Evolutionary conservation across 495 filamentous ascomycete genomes (phyloP).

Genomic region (Xylaria nigripes): DNA sequence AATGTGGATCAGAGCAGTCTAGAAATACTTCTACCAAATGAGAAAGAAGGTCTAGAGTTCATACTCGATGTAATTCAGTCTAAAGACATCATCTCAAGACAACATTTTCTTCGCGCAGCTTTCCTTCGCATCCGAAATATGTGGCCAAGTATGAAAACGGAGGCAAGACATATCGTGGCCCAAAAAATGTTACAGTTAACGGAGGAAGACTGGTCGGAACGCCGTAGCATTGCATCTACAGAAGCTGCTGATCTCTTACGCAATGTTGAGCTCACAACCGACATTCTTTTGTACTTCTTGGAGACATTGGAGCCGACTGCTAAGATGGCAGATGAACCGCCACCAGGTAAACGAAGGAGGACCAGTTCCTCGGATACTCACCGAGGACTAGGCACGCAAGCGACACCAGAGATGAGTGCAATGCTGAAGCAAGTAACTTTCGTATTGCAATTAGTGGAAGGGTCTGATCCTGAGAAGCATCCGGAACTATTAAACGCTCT

Average conservation of each 20-base stretch:
- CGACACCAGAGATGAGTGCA: constrained; percentile 45
- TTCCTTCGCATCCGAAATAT: constrained; percentile 58
- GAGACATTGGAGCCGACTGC: constrained; percentile 58
- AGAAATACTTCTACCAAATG: constrained; percentile 55
- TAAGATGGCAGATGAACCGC: constrained; percentile 51
- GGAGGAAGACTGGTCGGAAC: constrained; percentile 22
- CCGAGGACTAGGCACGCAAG: constrained; percentile 27
- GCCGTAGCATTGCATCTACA: constrained; percentile 29
- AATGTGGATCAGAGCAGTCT: constrained; percentile 54
- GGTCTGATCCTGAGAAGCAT: constrained; percentile 60
- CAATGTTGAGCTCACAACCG: constrained; percentile 58
- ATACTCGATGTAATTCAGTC: constrained; percentile 48
- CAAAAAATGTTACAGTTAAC: constrained; percentile 48
- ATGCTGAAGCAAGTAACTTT: constrained; percentile 69
- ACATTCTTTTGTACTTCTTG: constrained; percentile 60
- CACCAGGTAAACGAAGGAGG: constrained; percentile 66
- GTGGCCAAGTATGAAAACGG: constrained; percentile 63
- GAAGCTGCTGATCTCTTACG: constrained; percentile 61
- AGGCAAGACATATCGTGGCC: constrained; percentile 50
- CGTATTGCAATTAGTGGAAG: constrained; percentile 80
- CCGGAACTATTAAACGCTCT: constrained; percentile 65
- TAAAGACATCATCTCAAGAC: constrained; percentile 33
- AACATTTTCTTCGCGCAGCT: constrained; percentile 48
- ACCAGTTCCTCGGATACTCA: constrained; percentile 57
- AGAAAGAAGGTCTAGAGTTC: constrained; percentile 55